phyloP scores from a whole-genome alignment of 257 asterid genomes.

The Thymus quinquecostatus region DNA sequence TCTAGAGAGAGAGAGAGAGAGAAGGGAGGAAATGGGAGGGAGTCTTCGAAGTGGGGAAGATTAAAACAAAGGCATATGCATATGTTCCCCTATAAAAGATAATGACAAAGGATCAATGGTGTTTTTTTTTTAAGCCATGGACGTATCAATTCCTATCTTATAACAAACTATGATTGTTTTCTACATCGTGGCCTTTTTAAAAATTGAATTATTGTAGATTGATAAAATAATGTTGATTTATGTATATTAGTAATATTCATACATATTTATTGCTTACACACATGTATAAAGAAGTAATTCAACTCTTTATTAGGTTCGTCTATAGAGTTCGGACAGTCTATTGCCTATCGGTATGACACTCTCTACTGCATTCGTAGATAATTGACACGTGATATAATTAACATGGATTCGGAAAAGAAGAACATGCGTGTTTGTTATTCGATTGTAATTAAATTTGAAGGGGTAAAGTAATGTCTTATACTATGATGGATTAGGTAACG shows the following conservation, averaged over 20 bases:
- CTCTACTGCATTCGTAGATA: too few relatives aligned
- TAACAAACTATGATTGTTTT: constrained; percentile 17
- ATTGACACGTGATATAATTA: too few relatives aligned
- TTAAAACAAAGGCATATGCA: constrained; percentile 32
- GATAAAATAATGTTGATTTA: too few relatives aligned
- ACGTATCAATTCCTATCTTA: constrained; percentile 31
- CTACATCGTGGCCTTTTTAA: neutral
- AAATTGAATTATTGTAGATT: too few relatives aligned
- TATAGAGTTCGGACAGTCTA: neutral
- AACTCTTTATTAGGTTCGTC: neutral
- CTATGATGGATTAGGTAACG: neutral
- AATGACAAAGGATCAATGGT: constrained; percentile 36
- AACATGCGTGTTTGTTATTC: too few relatives aligned
- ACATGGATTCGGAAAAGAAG: neutral
- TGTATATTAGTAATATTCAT: too few relatives aligned
- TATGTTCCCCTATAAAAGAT: constrained; percentile 35
- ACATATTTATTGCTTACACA: too few relatives aligned
- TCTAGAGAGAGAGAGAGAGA: neutral
- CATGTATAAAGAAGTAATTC: neutral
- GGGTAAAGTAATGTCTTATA: neutral
- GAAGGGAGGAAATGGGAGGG: constrained; percentile 5
- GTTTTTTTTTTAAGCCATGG: constrained; percentile 5
- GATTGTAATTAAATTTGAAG: too few relatives aligned
- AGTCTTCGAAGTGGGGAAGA: constrained; percentile 26
- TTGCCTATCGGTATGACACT: too few relatives aligned